Evolutionary conservation across 176 grass and related monocot genomes (phyloP), one percentile per base, ranked within the genome.

Genomic region (Rhynchospora tenuis): DNA sequence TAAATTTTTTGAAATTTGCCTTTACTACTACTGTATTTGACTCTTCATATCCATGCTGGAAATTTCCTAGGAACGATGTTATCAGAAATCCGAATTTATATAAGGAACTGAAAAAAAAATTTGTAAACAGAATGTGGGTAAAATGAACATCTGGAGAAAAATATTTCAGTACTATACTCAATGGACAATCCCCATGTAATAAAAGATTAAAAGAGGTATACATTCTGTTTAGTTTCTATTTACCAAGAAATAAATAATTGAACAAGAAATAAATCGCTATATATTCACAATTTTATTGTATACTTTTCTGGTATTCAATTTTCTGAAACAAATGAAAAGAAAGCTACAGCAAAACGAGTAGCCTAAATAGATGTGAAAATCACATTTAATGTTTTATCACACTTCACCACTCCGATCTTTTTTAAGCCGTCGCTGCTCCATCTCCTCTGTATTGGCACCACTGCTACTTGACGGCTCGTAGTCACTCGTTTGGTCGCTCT

Each of bases 401-500:
- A 31, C 29, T 47, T 60, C 23, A 42, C 67, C 38, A 44, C 28
- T 80, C 9, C 0, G 84, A 43, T 5, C 57, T 29, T 46, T 24
- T 59, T 27, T 82, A 2, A 81, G 9, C 15, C 13, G 72, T 64
- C 15, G 75, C 38, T 45, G 51, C 9, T 78, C 85, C 46, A 67
- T 44, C 74, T 94, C 90, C 0, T 58, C 90, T 19, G 90, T 89
- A 64, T 93, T 72, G 6, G 46, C 64, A 4, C 65, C 87, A 64
- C 85, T 88, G 75, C 80, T 88, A 43, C 83, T 87, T 6, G 68
- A 54, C 44, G 83, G 75, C 12, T 85, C 85, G 15, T 84, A 97
- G 62, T 97, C 88, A 56, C 90, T 94, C 33, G 83, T 92, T 74
- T 33, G 92, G 19, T 84, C 81, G 65, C 92, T 94, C 81, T 91